A percentile compares a stretch with the other conserved stretches of the same genome.
phyloP scores from a whole-genome alignment of 768 basidiomycete genomes.

The Strobilomyces dryophilus region DNA sequence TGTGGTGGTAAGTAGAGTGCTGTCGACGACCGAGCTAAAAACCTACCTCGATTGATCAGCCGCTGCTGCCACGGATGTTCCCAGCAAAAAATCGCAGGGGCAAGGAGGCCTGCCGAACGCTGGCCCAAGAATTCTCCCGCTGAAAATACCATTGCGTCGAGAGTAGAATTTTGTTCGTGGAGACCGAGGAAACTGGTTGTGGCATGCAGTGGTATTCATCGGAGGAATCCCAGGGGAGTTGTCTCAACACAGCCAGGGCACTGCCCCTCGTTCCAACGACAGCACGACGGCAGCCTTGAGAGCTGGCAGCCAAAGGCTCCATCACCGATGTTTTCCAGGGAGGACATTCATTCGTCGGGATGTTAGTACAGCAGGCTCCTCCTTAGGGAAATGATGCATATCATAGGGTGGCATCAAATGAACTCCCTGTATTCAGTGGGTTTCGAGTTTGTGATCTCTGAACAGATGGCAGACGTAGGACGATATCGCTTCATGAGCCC shows the following conservation, averaged over 20 bases:
- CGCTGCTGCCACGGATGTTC: not conserved
- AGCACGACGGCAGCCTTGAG: conserved; percentile 4
- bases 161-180: not conserved
- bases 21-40: not conserved
- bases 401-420: no score
- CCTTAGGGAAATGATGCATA: no score
- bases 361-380: no score
- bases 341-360: conserved; percentile 6
- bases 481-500: not conserved
- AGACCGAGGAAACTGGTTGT: not conserved
- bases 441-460: not conserved
- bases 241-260: not conserved
- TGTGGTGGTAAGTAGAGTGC: not conserved
- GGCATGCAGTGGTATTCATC: conserved; percentile 13
- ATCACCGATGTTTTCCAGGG: not conserved
- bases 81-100: not conserved
- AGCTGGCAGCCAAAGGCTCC: no score
- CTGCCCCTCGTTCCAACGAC: not conserved
- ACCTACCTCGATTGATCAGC: conserved; percentile 1
- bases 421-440: not conserved
- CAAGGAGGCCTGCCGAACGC: not conserved
- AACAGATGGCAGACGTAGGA: conserved; percentile 10
- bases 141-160: not conserved
- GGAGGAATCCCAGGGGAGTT: conserved; percentile 17
- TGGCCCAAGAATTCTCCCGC: not conserved